A percentile compares a stretch with the other conserved stretches of the same genome.
These are phyloP conservation scores for Ceratocystis cacaofunesta DNA, from an alignment of 2,329 filamentous ascomycete genomes.

Conservation along the genomic window DNA sequence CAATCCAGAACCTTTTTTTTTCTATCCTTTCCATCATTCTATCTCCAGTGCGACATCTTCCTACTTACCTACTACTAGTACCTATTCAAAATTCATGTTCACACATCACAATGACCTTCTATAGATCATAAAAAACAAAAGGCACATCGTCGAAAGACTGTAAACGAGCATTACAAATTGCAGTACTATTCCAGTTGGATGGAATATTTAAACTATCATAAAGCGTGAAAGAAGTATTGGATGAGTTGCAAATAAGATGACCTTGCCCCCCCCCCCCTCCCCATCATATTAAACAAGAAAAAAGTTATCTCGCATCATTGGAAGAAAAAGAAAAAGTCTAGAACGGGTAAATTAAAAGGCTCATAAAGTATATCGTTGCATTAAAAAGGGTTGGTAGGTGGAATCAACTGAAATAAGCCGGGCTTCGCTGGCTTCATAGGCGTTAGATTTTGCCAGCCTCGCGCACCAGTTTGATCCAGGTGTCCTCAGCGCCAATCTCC, in stretches of 20 bases:
- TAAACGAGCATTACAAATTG: constrained; percentile 7
- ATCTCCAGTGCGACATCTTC: background rate
- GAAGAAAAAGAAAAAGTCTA: background rate
- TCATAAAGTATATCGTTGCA: background rate
- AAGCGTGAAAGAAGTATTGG: background rate
- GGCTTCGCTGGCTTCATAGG: background rate
- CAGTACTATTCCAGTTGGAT: background rate
- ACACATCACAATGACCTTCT: constrained; percentile 4
- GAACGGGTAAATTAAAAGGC: background rate
- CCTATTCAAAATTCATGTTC: background rate
- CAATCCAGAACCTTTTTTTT: constrained; percentile 8
- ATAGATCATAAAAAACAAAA: constrained; percentile 16
- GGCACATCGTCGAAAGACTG: constrained; percentile 9
- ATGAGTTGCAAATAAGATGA: background rate
- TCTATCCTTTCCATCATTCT: background rate
- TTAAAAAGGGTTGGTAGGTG: background rate
- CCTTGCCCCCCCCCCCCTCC: background rate
- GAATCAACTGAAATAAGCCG: background rate
- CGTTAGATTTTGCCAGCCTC: constrained; percentile 27
- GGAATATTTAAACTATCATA: background rate
- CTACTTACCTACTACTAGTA: background rate
- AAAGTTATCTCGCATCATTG: background rate
- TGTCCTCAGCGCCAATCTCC: constrained; percentile 34
- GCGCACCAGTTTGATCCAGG: constrained; percentile 29
- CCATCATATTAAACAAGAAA: background rate